These are phyloP conservation scores for Leishmania aethiopica DNA, from an alignment of 208 protist species.

Conservation along the genomic window DNA sequence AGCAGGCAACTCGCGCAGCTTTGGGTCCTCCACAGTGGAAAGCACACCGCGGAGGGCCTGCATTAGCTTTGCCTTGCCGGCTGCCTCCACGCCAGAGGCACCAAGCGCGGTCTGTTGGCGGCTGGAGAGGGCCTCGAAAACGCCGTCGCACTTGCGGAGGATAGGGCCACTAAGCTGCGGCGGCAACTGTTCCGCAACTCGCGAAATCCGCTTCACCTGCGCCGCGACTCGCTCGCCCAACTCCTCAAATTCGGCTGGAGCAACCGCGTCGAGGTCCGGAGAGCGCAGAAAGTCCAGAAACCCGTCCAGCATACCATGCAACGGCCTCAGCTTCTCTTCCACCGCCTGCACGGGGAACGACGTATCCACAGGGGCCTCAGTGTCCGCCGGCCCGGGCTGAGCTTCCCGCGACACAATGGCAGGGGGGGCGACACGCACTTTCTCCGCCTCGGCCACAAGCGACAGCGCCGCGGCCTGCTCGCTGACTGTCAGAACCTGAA, in stretches of 20 bases:
- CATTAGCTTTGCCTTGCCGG: slow-evolving; percentile 12
- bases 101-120: not conserved
- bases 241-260: slow-evolving; percentile 31
- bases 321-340: slow-evolving; percentile 27
- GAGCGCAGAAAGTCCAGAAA: slow-evolving; percentile 60
- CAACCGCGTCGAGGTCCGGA: slow-evolving; percentile 24
- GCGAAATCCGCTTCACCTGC: slow-evolving; percentile 52
- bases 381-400: not conserved
- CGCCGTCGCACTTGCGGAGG: slow-evolving; percentile 47
- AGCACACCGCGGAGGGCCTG: slow-evolving; percentile 22
- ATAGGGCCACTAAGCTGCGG: slow-evolving; percentile 38
- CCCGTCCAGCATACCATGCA: slow-evolving; percentile 69
- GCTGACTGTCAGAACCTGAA: slow-evolving; percentile 35
- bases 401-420: not conserved
- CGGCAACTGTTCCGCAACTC: slow-evolving; percentile 48
- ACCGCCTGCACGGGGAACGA: not conserved
- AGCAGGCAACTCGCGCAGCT: slow-evolving; percentile 18
- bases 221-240: slow-evolving; percentile 35
- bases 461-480: slow-evolving; percentile 50
- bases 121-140: slow-evolving; percentile 24
- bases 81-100: not conserved
- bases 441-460: slow-evolving; percentile 36
- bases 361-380: not conserved
- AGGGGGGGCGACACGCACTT: not conserved
- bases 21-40: slow-evolving; percentile 12